Base-by-base conservation (phyloP, 345 rosid genomes). In the Anacardium occidentale region DNA sequence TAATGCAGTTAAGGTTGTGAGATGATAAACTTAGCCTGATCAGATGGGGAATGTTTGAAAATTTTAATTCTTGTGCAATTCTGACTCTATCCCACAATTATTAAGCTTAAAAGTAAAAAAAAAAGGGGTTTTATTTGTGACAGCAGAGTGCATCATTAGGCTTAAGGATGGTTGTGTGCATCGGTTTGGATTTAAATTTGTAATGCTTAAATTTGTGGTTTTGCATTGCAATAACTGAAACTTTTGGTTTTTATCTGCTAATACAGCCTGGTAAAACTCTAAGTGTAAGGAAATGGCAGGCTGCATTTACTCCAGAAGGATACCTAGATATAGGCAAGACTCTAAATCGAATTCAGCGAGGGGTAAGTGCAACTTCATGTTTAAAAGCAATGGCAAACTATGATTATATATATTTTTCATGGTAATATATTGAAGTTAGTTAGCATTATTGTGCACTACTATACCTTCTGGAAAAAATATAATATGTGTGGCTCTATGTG, bases 241-340 rank as follows among this genome's bases (percentile, higher is more conserved):
- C 54, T 65, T 37, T 68, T 64, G 12, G 37, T 79, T 73, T 75
- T 25, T 29, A 24, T 66, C 11, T 73, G 69, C 59, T 72, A 66
- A 24, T 80, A 80, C 86, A 96, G 99, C 90, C 97, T 72, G 98
- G 98, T 79, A 96, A 86, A 84, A 96, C 99, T n/a, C 75, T 96
- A 54, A 96, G 99, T 80, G 81, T 73, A n/a, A 96, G 97, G 81
- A 96, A 91, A 88, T 96, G 99, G 99, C 95, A 86, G 1, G 89
- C 92, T 69, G 96, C 97, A 34, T 90, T 93, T 88, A 76, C 91
- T 74, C 77, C 80, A 17, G 96, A 90, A 66, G 98, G 98, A 14
- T 72, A 74, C 55, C 88, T 93, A 37, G 97, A 96, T 80, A 83
- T 93, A 52, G 83, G 93, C 81, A 93, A 93, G 78, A 89, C 93